Conservation (phyloP, 1,284 basidiomycete genomes). For the Apiotrichum siamense region DNA sequence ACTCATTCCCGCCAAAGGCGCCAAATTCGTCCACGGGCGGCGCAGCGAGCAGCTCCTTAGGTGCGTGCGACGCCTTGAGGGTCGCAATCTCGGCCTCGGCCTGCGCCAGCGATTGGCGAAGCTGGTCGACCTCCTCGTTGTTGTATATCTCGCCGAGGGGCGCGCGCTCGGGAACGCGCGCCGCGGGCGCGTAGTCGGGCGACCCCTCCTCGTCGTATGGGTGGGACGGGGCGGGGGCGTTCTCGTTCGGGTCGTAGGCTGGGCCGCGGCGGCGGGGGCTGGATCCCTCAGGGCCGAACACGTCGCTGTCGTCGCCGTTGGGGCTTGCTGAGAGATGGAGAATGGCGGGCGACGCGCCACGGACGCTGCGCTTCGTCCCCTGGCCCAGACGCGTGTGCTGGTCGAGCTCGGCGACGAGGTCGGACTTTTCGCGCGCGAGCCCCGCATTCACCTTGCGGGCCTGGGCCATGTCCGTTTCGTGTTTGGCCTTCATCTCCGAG, state of each 20-base stretch:
- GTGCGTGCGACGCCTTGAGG: constrained; percentile 23
- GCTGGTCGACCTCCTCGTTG: constrained; percentile 44
- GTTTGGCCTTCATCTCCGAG: constrained; percentile 76
- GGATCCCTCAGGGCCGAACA: constrained; percentile 55
- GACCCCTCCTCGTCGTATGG: constrained; percentile 52
- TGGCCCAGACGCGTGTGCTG: constrained; percentile 52
- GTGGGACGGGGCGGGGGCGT: constrained; percentile 48
- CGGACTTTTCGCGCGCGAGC: constrained; percentile 82
- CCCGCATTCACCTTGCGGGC: constrained; percentile 81
- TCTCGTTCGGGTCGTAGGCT: constrained; percentile 55
- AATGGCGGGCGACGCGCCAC: constrained; percentile 47
- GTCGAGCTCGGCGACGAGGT: constrained; percentile 75
- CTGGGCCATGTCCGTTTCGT: constrained; percentile 85
- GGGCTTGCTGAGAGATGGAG: no score
- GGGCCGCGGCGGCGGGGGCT: constrained; percentile 57
- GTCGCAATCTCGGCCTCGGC: constrained; percentile 40
- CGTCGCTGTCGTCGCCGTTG: constrained; percentile 63
- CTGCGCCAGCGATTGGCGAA: constrained; percentile 35
- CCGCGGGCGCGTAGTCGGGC: constrained; percentile 61
- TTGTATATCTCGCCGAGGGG: constrained; percentile 44
- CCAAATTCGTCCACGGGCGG: constrained; percentile 33
- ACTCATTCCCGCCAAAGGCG: constrained; percentile 5
- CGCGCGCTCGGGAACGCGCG: constrained; percentile 29
- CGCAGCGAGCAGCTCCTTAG: constrained; percentile 4
- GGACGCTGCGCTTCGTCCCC: constrained; percentile 29